Base-by-base conservation (phyloP, 306 rosid genomes). In the Castanea sativa region DNA sequence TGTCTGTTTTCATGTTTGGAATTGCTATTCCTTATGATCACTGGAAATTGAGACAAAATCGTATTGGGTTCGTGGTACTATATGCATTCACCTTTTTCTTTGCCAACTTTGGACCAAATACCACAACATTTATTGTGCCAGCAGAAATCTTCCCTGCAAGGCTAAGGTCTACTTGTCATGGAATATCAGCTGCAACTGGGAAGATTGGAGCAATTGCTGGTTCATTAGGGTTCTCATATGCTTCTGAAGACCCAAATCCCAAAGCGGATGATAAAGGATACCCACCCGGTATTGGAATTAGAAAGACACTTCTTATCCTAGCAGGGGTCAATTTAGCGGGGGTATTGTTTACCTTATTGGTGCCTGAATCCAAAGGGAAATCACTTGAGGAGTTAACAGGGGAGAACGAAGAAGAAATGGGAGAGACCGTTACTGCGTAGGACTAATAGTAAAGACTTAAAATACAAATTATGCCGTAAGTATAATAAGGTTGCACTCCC, bases 101-200 rank as follows among this genome's bases (percentile, higher is more conserved):
- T 20, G 78, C 83, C 0, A 80, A 73, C 30, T 80, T 80, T 19
- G 83, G 83, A 15, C 83, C 83, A 6, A 80, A 80, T 25, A 52
- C 83, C 11, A 73, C 83, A 4, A 80, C 83, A 18, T 80, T 73
- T 15, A 73, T 80, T 4, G 83, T 80, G 29, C 74, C 79, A 8
- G 79, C 83, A 1, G 79, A 73, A 63, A 80, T 63, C 19, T 80
- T 80, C n/a, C 83, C 79, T 1, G 78, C 79, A n/a, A 64, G 79
- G 79, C 30, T 80, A 21, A 64, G 83, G 45, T 73, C 83, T n/a
- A 80, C 83, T 0, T 73, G 83, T 15, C 83, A 80, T 55, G 83
- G 79, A 32, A 80, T 80, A 80, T 73, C 83, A n/a, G 83, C 83
- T 14, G 78, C 83, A 3, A 6, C 74, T 2, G 83, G 74, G 16